Evolutionary conservation across 768 basidiomycete species (phyloP), one percentile per base, ranked within the genome.

Genomic region (Termitomyces sp.): DNA sequence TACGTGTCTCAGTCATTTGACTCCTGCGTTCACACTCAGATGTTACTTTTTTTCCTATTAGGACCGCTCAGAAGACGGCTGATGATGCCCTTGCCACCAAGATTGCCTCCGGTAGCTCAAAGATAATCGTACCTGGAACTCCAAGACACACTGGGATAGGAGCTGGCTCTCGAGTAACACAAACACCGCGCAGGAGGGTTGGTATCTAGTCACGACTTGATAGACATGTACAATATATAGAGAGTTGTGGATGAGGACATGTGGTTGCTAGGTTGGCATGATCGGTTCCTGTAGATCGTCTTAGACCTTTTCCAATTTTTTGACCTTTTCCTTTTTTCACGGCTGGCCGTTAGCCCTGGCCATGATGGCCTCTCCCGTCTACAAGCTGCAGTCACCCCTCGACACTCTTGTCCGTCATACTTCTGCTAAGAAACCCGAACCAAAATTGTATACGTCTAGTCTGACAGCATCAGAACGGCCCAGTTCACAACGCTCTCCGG

Each of bases 41-140:
- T 34, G 27, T 16, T 27, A 44, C 19, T 53, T 25, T 17, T 44
- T 49, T 17, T 60, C 29, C 48, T 17, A 2, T 16, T 43, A 92
- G 89, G 69, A 69, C 74, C 44, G 86, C 87, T 21, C 82, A 80
- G 73, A 80, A 85, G 67, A 81, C 77, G 32, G 80, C 77, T 19
- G 83, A 90, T 62, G 82, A 85, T 53, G 84, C 78, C 9, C 65
- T 83, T 58, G 81, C 82, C 0, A 74, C 74, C 52, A 82, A 86
- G 65, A 77, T 77, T 0, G 71, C 82, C 4, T 75, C 75, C 42
- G 80, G 82, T 3, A 80, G 82, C 53, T 76, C 86, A 3, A 84
- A 85, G 69, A 82, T 92, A 38, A 86, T 88, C 49, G 82, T 92
- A 8, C 90, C 90, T 29, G 90, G 90, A 19, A 93, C 92, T 8